phyloP scores from a whole-genome alignment of 78 protist species.

The Creolimax fragrantissima region DNA sequence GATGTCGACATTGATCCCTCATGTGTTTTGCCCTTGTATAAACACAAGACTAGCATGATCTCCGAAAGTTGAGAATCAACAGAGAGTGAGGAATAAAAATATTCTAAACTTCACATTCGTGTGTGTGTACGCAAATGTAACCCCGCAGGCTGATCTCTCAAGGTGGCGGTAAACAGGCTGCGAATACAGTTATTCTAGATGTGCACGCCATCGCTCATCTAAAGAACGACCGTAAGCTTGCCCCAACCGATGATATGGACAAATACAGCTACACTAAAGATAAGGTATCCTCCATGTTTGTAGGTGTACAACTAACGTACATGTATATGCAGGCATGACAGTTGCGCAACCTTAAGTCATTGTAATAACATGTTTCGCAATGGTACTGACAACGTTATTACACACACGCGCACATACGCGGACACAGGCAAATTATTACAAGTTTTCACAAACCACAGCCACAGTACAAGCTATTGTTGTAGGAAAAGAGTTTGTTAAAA shows the following conservation, averaged over 20 bases:
- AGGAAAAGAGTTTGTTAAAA: constrained; percentile 49
- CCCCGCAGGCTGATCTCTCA: background rate
- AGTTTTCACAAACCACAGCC: constrained; percentile 31
- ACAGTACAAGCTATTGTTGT: constrained; percentile 61
- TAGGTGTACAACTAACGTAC: background rate
- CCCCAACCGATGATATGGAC: constrained; percentile 69
- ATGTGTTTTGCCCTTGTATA: too few species aligned
- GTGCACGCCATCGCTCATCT: constrained; percentile 18
- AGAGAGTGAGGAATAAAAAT: too few species aligned
- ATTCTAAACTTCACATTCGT: background rate
- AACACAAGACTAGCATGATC: too few species aligned
- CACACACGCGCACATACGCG: too few species aligned
- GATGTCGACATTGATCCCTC: too few species aligned
- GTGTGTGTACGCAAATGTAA: background rate
- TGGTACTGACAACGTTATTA: background rate
- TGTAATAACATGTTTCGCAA: too few species aligned
- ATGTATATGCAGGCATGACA: background rate
- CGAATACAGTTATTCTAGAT: background rate
- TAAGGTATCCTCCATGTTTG: background rate
- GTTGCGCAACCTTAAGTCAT: too few species aligned
- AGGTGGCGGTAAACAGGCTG: background rate
- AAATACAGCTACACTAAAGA: constrained; percentile 54
- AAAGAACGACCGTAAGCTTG: background rate
- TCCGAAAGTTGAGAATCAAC: too few species aligned
- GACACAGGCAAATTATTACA: background rate